Evolutionary conservation across 306 rosid species (phyloP).

Genomic region (Chamaecrista fasciculata): DNA sequence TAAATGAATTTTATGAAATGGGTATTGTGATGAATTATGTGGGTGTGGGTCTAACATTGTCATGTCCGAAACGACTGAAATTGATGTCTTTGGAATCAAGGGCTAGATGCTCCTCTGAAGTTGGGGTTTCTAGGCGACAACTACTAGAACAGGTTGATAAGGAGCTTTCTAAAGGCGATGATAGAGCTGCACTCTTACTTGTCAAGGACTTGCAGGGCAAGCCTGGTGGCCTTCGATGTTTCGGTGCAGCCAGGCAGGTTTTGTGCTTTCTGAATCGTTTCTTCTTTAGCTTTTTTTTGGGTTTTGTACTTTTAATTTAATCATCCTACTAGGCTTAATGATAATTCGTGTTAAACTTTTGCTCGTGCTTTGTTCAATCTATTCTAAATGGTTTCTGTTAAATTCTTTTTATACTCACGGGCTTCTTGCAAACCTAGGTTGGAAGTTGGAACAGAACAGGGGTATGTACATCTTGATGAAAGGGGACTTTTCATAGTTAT

Average conservation of each 20-base stretch:
- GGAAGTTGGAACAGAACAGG: background rate
- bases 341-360: background rate
- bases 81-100: conserved; percentile 13
- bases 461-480: background rate
- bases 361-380: background rate
- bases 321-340: background rate
- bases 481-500: background rate
- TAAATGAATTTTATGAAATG: conserved; percentile 33
- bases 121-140: conserved; percentile 45
- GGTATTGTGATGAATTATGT: conserved; percentile 37
- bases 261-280: background rate
- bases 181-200: conserved; percentile 64
- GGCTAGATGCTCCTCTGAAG: conserved; percentile 47
- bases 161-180: conserved; percentile 64
- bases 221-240: conserved; percentile 66
- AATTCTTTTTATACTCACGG: background rate
- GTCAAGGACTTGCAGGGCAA: conserved; percentile 70
- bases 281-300: background rate
- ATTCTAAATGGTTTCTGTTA: background rate
- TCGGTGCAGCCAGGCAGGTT: conserved; percentile 91
- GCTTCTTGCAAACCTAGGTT: background rate
- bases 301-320: background rate
- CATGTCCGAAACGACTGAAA: conserved; percentile 31
- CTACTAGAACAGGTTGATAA: conserved; percentile 62
- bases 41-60: conserved; percentile 36